Percentiles rank a stretch among this genome's conserved stretches.
Conservation (phyloP, 163 green algal species). For the Trebouxiophyceae sp. region DNA sequence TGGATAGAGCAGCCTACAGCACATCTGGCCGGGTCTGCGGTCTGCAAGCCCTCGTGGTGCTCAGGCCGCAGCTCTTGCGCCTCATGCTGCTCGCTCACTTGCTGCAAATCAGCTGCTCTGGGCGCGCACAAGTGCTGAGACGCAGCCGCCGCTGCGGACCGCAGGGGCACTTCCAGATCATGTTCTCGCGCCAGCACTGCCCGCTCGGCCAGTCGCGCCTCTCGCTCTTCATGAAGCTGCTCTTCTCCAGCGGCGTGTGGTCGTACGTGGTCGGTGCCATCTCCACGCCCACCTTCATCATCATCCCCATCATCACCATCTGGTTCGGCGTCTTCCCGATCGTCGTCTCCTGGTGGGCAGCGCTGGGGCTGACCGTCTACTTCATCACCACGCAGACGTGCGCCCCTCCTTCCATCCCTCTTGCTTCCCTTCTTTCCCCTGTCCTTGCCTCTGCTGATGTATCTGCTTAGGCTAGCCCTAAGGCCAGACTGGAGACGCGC, state of each 20-base stretch:
- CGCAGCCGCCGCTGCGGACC: too few relatives aligned
- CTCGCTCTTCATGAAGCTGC: conserved; percentile 18
- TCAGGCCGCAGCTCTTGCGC: too few relatives aligned
- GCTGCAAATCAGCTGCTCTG: too few relatives aligned
- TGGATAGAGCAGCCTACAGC: too few relatives aligned
- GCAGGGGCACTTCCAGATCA: conserved; percentile 33
- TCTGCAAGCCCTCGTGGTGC: too few relatives aligned
- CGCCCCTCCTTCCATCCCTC: neutral
- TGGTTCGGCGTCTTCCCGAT: conserved; percentile 64
- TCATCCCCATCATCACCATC: conserved; percentile 29
- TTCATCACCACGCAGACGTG: conserved; percentile 28
- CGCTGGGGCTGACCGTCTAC: conserved; percentile 49
- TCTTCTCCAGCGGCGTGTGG: conserved; percentile 29
- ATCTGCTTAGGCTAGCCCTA: too few relatives aligned
- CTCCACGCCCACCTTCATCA: conserved; percentile 20
- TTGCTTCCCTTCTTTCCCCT: too few relatives aligned
- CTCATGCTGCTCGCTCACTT: too few relatives aligned
- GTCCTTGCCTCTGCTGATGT: too few relatives aligned
- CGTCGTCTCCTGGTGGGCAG: conserved; percentile 53
- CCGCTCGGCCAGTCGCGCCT: conserved; percentile 20
- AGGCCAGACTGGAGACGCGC: too few relatives aligned
- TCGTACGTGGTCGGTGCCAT: conserved; percentile 28
- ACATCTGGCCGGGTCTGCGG: too few relatives aligned
- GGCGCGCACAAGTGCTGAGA: too few relatives aligned
- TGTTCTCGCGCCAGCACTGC: conserved; percentile 20